Evolutionary conservation across 1,284 basidiomycete genomes (phyloP), one percentile per base, ranked within the genome.

Genomic region (Irpex lacteus): DNA sequence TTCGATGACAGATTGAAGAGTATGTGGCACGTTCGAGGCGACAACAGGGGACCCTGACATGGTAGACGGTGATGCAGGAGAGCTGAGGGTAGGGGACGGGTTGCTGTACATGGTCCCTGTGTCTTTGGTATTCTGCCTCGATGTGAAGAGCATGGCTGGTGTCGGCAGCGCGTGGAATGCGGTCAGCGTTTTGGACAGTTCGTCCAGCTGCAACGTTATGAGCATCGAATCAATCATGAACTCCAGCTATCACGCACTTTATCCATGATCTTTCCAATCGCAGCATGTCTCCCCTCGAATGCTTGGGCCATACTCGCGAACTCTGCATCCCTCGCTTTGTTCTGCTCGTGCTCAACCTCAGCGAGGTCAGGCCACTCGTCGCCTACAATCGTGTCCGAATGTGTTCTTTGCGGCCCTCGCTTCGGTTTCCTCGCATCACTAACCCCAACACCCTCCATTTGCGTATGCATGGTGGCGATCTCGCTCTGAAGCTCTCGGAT

Each of bases 401-500:
- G 71, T 37, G 75, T 70, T 40, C 74, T 69, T 38, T 68, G 66
- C 9, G 66, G 67, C 19, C 32, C 69, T 69, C 65, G 76, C 59
- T 69, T 67, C 11, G 63, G 36, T 52, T 62, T 60, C 3, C 53
- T 37, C 2, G 64, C 65, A 50, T 74, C 72, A 36, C 59, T 68
- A 38, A 69, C 61, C 2, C 85, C 85, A 40, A 88, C 80, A 47
- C 82, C 82, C 72, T 92, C 90, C 88, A 92, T 89, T 49, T 87
- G 83, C 18, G 87, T 76, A 71, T 92, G 90, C 81, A 90, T 84
- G 65, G 76, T 79, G 4, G 90, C 87, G 44, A 92, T 85, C 66
- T 89, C 84, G 61, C 82, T 85, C 72, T 92, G 90, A 34, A 92
- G 74, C 55, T 87, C 85, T 66, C 90, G 73, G 19, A 92, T 86